These are phyloP conservation scores for Ambrosia trifida DNA, from an alignment of 129 eudicot genomes.

Conservation along the genomic window DNA sequence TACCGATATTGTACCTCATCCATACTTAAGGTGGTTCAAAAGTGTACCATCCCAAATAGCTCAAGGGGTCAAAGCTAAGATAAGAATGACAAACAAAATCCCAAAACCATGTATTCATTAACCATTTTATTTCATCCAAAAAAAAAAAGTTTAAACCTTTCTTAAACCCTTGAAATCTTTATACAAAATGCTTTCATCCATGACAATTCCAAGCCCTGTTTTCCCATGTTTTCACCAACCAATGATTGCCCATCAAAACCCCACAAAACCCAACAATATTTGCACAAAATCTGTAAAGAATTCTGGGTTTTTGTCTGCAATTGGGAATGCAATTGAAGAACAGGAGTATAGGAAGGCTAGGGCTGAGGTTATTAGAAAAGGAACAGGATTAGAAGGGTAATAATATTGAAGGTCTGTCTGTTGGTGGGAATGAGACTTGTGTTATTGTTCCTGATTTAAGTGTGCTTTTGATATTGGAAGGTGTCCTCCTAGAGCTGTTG, in stretches of 20 bases:
- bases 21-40: background rate
- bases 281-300: conserved; percentile 37
- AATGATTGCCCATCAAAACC: conserved; percentile 18
- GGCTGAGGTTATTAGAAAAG: conserved; percentile 73
- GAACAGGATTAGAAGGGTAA: conserved; percentile 62
- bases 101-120: background rate
- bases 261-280: conserved; percentile 15
- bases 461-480: conserved; percentile 91
- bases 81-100: conserved; percentile 18
- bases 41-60: conserved; percentile 6
- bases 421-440: conserved; percentile 94
- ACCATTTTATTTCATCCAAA: background rate
- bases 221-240: conserved; percentile 36
- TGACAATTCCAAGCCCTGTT: conserved; percentile 34
- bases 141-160: conserved; percentile 36
- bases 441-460: conserved; percentile 86
- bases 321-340: conserved; percentile 86
- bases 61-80: conserved; percentile 21
- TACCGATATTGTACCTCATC: too few relatives aligned
- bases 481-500: conserved; percentile 85
- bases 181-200: conserved; percentile 39
- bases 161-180: conserved; percentile 38
- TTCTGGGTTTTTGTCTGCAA: conserved; percentile 76
- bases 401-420: conserved; percentile 76
- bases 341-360: conserved; percentile 94